Conservation (phyloP, 1,139 yeast genomes). For the Magnusiomyces tetraspermus region DNA sequence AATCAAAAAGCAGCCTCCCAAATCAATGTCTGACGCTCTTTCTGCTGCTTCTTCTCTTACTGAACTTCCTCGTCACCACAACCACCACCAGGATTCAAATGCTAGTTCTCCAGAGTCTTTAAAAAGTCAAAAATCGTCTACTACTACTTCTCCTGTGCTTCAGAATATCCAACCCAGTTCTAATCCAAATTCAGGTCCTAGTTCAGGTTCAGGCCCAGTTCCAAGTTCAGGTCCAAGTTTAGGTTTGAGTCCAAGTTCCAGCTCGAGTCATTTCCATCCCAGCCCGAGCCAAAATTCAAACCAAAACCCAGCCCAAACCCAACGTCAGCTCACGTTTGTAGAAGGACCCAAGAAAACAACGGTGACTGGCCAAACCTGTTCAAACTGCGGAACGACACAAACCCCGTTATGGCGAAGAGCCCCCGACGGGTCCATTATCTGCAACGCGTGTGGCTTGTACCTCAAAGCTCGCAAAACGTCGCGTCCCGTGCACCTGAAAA, state of each 20-base stretch:
- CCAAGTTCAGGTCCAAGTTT: no score
- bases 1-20: not conserved
- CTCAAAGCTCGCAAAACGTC: constrained; percentile 36
- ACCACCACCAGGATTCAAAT: not conserved
- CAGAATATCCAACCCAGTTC: no score
- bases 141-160: no score
- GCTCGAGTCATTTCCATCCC: not conserved
- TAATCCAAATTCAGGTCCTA: no score
- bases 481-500: constrained; percentile 52
- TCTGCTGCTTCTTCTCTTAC: not conserved
- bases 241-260: no score
- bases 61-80: not conserved
- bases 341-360: not conserved
- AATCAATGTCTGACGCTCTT: not conserved
- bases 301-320: not conserved
- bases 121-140: not conserved
- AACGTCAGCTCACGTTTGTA: not conserved
- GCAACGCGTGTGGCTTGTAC: constrained; percentile 62
- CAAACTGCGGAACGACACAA: constrained; percentile 59
- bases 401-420: constrained; percentile 67
- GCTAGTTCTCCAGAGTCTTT: not conserved
- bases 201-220: no score
- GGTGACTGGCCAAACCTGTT: constrained; percentile 40
- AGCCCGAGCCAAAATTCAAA: not conserved
- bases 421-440: constrained; percentile 54